Evolutionary conservation across 495 filamentous ascomycete species (phyloP).

Genomic region (Penicillium coprophilum): DNA sequence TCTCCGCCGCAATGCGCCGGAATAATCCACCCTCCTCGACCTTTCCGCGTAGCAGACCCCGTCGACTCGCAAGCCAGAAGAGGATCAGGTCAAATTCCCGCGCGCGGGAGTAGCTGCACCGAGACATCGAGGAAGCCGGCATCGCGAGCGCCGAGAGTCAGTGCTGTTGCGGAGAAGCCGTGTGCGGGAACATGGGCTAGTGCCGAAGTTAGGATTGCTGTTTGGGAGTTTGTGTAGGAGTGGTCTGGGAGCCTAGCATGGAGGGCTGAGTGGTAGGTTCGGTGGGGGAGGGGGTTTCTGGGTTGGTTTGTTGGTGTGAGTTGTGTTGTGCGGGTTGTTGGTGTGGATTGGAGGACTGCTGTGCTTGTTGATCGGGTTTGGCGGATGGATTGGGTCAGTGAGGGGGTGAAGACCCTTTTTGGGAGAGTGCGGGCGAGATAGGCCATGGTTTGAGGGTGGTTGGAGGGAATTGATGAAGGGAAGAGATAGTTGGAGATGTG

Average conservation of each 20-base stretch:
- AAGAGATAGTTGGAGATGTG: slow-evolving; percentile 5
- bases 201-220: slow-evolving; percentile 75
- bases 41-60: slow-evolving; percentile 52
- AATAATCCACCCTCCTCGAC: slow-evolving; percentile 45
- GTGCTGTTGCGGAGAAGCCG: slow-evolving; percentile 73
- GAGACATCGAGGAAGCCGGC: slow-evolving; percentile 84
- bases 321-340: slow-evolving; percentile 1
- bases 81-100: slow-evolving; percentile 77
- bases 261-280: slow-evolving; percentile 72
- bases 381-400: slow-evolving; percentile 4
- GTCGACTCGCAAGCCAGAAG: slow-evolving; percentile 74
- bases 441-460: slow-evolving; percentile 15
- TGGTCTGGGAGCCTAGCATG: slow-evolving; percentile 50
- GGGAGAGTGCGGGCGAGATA: slow-evolving; percentile 16
- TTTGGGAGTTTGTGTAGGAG: slow-evolving; percentile 68
- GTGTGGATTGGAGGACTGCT: slow-evolving; percentile 5
- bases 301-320: neutral
- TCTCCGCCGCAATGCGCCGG: slow-evolving; percentile 9
- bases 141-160: slow-evolving; percentile 77
- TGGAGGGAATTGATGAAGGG: neutral
- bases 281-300: neutral
- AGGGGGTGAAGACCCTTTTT: slow-evolving; percentile 4
- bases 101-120: slow-evolving; percentile 74
- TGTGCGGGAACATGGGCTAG: slow-evolving; percentile 74
- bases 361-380: slow-evolving; percentile 3